A percentile compares a stretch with the other conserved stretches of the same genome.
These are phyloP conservation scores for Anisodus acutangulus DNA, from an alignment of 257 asterid species.

Conservation along the genomic window DNA sequence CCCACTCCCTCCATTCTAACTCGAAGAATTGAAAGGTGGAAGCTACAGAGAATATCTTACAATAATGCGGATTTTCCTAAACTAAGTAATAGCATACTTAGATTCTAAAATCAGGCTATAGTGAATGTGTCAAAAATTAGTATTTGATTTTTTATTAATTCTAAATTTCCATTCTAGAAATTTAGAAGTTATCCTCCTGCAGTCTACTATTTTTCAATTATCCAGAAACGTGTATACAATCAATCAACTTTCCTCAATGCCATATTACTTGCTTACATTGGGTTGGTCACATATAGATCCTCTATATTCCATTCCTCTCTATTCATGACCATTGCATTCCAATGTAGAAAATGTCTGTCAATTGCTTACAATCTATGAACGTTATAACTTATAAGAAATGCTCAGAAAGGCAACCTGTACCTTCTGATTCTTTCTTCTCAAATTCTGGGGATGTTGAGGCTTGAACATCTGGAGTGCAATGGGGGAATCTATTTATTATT, in stretches of 20 bases:
- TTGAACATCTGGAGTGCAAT: conserved; percentile 40
- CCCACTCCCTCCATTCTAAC: neutral
- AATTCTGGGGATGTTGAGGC: conserved; percentile 34
- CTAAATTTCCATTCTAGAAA: neutral
- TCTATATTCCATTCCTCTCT: neutral
- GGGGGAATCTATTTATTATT: too few species aligned
- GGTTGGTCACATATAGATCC: neutral
- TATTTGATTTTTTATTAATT: neutral
- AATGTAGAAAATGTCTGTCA: neutral
- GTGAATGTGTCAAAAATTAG: neutral
- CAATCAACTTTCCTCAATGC: neutral
- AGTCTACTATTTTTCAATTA: neutral
- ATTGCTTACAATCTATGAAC: neutral
- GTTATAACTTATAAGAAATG: conserved; percentile 10
- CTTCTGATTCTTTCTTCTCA: conserved; percentile 42
- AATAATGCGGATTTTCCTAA: conserved; percentile 9
- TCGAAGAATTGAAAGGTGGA: neutral
- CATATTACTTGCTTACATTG: neutral
- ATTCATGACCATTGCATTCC: neutral
- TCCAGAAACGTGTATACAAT: neutral
- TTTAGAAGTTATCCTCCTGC: conserved; percentile 16
- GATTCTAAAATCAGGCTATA: neutral
- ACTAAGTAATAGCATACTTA: neutral
- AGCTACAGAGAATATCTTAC: neutral
- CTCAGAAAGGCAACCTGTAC: conserved; percentile 36